A percentile compares a stretch with the other conserved stretches of the same genome.
Conservation (phyloP, 768 basidiomycete genomes). For the Galerina sulciceps region DNA sequence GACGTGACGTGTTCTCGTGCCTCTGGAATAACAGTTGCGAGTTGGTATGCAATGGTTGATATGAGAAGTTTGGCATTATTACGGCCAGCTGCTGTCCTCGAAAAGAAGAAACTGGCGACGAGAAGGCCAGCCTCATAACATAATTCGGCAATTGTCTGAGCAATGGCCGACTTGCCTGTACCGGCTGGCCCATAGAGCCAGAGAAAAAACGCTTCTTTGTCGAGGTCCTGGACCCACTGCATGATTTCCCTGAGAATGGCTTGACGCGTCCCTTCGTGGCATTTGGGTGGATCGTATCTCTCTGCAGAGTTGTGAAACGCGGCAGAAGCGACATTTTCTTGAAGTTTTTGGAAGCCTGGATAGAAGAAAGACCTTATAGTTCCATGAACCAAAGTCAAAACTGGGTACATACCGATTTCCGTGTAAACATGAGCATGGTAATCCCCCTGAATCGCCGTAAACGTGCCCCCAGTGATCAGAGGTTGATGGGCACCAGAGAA, state of each 20-base stretch:
- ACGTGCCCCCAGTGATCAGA: no score
- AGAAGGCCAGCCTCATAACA: background rate
- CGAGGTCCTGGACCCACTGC: conserved; percentile 1
- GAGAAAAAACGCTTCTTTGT: background rate
- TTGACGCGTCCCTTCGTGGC: conserved; percentile 12
- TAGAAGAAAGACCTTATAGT: no score
- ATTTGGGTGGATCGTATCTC: conserved; percentile 10
- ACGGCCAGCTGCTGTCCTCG: conserved; percentile 1
- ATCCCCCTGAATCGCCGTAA: no score
- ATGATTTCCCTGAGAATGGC: conserved; percentile 7
- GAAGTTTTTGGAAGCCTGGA: background rate
- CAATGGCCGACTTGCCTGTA: conserved; percentile 16
- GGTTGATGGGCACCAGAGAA: no score
- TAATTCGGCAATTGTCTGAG: conserved; percentile 10
- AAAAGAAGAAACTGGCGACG: conserved; percentile 14
- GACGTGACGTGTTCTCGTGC: background rate
- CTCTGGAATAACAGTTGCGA: background rate
- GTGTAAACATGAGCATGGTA: no score
- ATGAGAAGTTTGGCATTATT: background rate
- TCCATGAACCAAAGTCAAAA: no score
- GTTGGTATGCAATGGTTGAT: conserved; percentile 9
- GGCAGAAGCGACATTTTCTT: background rate
- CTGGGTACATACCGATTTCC: no score
- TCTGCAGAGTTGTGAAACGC: conserved; percentile 16
- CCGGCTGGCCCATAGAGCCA: conserved; percentile 20